Percentiles rank a stretch among this genome's conserved stretches.
These are phyloP conservation scores for Coemansia sp. DNA, from an alignment of 192 early-diverging fungal genomes.

Conservation along the genomic window DNA sequence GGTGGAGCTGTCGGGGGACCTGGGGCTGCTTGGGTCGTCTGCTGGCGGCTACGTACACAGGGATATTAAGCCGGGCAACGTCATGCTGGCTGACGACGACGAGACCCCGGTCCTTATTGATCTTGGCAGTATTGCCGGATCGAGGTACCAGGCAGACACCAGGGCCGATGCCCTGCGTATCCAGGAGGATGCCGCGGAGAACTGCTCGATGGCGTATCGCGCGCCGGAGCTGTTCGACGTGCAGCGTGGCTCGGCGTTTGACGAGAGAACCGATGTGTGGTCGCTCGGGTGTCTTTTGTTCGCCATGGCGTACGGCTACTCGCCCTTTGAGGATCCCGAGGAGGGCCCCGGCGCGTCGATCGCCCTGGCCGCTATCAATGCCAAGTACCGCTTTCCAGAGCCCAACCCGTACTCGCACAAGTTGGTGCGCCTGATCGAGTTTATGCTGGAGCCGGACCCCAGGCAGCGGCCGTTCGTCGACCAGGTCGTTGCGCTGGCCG, in stretches of 20 bases:
- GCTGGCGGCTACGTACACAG: slow-evolving; percentile 63
- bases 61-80: slow-evolving; percentile 76
- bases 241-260: slow-evolving; percentile 56
- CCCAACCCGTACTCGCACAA: slow-evolving; percentile 55
- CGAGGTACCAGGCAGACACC: slow-evolving; percentile 56
- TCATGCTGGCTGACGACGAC: slow-evolving; percentile 65
- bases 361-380: slow-evolving; percentile 68
- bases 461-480: slow-evolving; percentile 58
- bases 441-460: slow-evolving; percentile 63
- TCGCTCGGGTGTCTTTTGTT: slow-evolving; percentile 70
- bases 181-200: slow-evolving; percentile 69
- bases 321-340: slow-evolving; percentile 67
- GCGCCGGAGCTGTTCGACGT: slow-evolving; percentile 82
- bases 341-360: slow-evolving; percentile 69
- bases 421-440: slow-evolving; percentile 56
- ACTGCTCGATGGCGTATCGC: slow-evolving; percentile 71
- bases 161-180: slow-evolving; percentile 61
- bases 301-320: slow-evolving; percentile 65
- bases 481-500: slow-evolving; percentile 48
- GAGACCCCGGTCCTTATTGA: slow-evolving; percentile 71
- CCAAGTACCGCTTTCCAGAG: slow-evolving; percentile 56
- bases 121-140: slow-evolving; percentile 65
- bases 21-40: slow-evolving; percentile 8
- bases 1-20: neutral
- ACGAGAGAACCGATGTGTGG: slow-evolving; percentile 78